phyloP scores from a whole-genome alignment of 2,329 filamentous ascomycete species.

The Penicillium sp. region DNA sequence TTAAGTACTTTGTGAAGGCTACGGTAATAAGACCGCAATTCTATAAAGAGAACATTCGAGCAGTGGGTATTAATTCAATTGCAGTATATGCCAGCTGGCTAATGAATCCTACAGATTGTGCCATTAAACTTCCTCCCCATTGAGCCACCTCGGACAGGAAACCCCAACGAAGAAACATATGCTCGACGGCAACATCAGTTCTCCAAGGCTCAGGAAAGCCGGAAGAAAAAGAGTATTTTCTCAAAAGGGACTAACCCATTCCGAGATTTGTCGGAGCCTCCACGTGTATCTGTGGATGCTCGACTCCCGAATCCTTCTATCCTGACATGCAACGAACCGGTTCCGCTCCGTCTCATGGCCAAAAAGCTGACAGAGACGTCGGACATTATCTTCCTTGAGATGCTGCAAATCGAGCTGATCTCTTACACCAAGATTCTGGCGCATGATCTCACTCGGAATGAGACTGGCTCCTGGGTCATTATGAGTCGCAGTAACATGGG shows the following conservation, averaged over 20 bases:
- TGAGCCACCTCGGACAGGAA: slow-evolving; percentile 73
- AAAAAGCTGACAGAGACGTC: slow-evolving; percentile 69
- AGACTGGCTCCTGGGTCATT: slow-evolving; percentile 73
- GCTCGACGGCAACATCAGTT: slow-evolving; percentile 71
- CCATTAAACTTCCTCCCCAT: slow-evolving; percentile 89
- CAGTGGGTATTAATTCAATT: slow-evolving; percentile 29
- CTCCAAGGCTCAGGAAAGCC: slow-evolving; percentile 32
- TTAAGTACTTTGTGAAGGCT: slow-evolving; percentile 93
- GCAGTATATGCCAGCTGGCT: neutral
- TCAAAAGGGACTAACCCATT: slow-evolving; percentile 39
- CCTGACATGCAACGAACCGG: slow-evolving; percentile 80
- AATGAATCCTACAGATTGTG: slow-evolving; percentile 31
- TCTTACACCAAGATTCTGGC: slow-evolving; percentile 77
- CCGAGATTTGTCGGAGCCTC: slow-evolving; percentile 37
- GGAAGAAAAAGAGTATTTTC: slow-evolving; percentile 61
- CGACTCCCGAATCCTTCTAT: slow-evolving; percentile 84
- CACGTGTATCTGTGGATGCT: slow-evolving; percentile 73
- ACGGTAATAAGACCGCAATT: slow-evolving; percentile 85
- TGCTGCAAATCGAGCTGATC: slow-evolving; percentile 77
- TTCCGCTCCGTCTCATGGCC: slow-evolving; percentile 77
- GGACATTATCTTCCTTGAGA: slow-evolving; percentile 71
- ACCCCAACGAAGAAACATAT: slow-evolving; percentile 74
- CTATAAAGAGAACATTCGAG: slow-evolving; percentile 84
- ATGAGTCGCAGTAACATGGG: slow-evolving; percentile 68
- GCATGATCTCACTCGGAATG: slow-evolving; percentile 68